Conservation (phyloP, 2,329 filamentous ascomycete species). For the Neurospora sp. region DNA sequence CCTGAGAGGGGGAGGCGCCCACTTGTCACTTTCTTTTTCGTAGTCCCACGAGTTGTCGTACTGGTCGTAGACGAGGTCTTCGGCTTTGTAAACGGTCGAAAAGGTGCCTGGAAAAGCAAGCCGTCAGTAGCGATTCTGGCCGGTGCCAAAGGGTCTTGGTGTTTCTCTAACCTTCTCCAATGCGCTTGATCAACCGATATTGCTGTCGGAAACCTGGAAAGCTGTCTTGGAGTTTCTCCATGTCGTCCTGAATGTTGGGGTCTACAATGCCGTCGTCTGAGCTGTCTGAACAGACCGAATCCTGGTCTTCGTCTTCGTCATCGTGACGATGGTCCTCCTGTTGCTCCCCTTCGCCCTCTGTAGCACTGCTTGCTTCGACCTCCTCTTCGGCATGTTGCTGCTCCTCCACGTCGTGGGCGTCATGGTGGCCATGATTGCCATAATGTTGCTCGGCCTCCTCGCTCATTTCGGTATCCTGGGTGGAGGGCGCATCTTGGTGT, state of each 20-base stretch:
- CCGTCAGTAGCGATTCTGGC: constrained; percentile 6
- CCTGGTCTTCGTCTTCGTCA: constrained; percentile 24
- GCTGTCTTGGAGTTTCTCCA: constrained; percentile 69
- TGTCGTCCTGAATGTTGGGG: constrained; percentile 67
- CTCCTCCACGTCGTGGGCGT: constrained; percentile 23
- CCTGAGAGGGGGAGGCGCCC: constrained; percentile 58
- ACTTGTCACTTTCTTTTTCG: constrained; percentile 54
- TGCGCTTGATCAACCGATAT: constrained; percentile 89
- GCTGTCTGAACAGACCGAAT: constrained; percentile 36
- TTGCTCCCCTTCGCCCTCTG: constrained; percentile 27
- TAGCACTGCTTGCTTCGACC: background rate
- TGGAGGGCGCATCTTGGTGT: constrained; percentile 37
- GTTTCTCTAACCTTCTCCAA: constrained; percentile 68
- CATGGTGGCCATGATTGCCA: constrained; percentile 17
- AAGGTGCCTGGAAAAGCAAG: constrained; percentile 66
- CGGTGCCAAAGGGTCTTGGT: background rate
- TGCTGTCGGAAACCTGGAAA: constrained; percentile 77
- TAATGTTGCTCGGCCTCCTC: constrained; percentile 23
- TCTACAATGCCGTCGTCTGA: constrained; percentile 60
- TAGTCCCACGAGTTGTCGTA: constrained; percentile 85
- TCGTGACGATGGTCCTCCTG: constrained; percentile 24
- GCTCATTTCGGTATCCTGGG: constrained; percentile 41
- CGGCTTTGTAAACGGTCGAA: constrained; percentile 97
- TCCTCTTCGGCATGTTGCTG: constrained; percentile 7
- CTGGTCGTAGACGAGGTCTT: constrained; percentile 76